phyloP scores from a whole-genome alignment of 2,329 filamentous ascomycete genomes.

The Beauveria brongniartii region DNA sequence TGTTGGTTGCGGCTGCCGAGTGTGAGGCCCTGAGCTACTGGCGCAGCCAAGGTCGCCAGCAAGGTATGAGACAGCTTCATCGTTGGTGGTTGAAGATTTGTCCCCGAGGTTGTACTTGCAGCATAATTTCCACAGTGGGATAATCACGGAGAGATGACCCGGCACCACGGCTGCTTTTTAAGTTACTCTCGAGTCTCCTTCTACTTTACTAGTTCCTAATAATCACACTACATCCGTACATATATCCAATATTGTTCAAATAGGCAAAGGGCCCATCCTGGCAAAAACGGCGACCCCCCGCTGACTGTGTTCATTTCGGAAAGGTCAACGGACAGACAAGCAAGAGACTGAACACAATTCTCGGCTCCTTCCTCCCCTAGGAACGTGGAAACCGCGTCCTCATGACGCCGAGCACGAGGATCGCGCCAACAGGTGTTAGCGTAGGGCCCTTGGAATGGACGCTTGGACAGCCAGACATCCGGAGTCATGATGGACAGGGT shows the following conservation, averaged over 20 bases:
- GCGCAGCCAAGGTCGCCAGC: slow-evolving; percentile 12
- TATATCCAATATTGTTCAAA: background rate
- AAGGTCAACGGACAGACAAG: background rate
- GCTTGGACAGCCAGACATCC: background rate
- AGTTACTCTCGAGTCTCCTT: background rate
- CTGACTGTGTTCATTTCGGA: background rate
- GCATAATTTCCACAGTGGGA: background rate
- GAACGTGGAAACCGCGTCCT: background rate
- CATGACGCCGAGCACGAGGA: slow-evolving; percentile 4
- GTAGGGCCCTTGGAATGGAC: background rate
- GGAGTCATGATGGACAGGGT: background rate
- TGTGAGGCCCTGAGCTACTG: slow-evolving; percentile 12
- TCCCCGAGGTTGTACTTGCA: background rate
- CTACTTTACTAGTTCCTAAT: background rate
- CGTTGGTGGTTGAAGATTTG: background rate
- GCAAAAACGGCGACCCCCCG: background rate
- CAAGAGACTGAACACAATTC: background rate
- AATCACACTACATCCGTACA: background rate
- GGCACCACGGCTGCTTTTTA: background rate
- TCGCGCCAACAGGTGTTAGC: background rate
- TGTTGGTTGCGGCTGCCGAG: slow-evolving; percentile 15
- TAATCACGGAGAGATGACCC: no score
- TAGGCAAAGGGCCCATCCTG: background rate
- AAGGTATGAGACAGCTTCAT: slow-evolving; percentile 19
- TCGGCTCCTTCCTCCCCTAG: background rate